Evolutionary conservation across 768 basidiomycete species (phyloP), one percentile per base, ranked within the genome.

Genomic region (Cyathus striatus): DNA sequence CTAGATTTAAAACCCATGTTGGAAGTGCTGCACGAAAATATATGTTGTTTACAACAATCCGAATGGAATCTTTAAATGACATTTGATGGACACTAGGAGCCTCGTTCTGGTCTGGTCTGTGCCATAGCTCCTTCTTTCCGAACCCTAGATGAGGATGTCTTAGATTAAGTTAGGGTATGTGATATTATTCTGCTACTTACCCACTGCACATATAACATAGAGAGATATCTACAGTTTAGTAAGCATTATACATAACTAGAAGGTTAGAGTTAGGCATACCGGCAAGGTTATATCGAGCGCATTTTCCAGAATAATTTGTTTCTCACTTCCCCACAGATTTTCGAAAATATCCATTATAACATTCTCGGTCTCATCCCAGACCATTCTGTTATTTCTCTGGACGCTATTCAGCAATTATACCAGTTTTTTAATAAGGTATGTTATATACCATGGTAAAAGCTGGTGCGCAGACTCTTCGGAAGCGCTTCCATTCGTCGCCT

Each of bases 401-500:
- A 41, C 24, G 32, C 14, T 13, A 34, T 12, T n/a, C n/a, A 5
- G 13, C 40, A 43, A n/a, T 35, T 36, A 34, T 7, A 22, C 6
- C 13, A 26, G 26, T 16, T 2, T n/a, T n/a, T n/a, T n/a, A n/a
- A n/a, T n/a, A n/a, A n/a, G n/a, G n/a, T n/a, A n/a, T n/a, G n/a
- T n/a, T n/a, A n/a, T 60, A 34, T 42, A 79, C 79, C 56, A 82
- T 80, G 5, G 78, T 77, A 55, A 84, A 85, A 0, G 79, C 74
- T n/a, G 81, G 80, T 1, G 78, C 78, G 13, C 73, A 63, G 32
- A 85, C 72, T 54, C 77, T 80, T 36, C 81, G 61, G 48, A 80
- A 81, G 23, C 72, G 72, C 56, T 81, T 81, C 82, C 82, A 86
- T 45, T 77, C 68, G 3, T 78, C 73, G 17, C 75, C 78, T 50